Percentiles rank a stretch among this genome's conserved stretches.
These are phyloP conservation scores for Elongisporangium undulatum DNA, from an alignment of 352 stramenopile genomes.

Conservation along the genomic window DNA sequence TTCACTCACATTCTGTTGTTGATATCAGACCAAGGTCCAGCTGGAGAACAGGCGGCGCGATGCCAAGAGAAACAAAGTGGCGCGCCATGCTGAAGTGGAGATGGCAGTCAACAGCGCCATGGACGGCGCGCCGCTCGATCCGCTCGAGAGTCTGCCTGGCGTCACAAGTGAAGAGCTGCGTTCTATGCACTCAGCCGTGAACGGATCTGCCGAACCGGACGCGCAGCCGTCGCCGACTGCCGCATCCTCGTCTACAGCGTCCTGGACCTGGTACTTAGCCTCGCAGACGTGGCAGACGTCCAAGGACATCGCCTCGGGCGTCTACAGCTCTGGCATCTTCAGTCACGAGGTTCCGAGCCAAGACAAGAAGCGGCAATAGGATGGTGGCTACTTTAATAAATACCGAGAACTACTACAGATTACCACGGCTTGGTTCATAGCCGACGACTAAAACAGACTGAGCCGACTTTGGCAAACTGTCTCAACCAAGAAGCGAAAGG, in stretches of 20 bases:
- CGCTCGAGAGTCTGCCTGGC: constrained; percentile 23
- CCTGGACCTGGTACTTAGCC: constrained; percentile 28
- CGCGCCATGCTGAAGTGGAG: constrained; percentile 52
- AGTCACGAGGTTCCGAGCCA: constrained; percentile 1
- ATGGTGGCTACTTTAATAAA: neutral
- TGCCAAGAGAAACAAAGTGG: constrained; percentile 23
- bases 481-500: no score
- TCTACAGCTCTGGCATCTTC: constrained; percentile 37
- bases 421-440: neutral
- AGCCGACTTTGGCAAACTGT: no score
- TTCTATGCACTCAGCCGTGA: constrained; percentile 4
- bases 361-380: neutral
- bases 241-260: constrained; percentile 17
- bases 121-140: constrained; percentile 22
- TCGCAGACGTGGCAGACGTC: constrained; percentile 42
- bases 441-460: no score
- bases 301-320: constrained; percentile 31
- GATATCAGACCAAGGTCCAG: constrained; percentile 38
- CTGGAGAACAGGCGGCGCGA: constrained; percentile 43
- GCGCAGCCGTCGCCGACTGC: constrained; percentile 4
- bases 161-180: constrained; percentile 20
- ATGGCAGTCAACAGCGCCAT: constrained; percentile 37
- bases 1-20: neutral
- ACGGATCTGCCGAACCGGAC: neutral
- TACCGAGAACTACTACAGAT: neutral